Base-by-base conservation (phyloP, 2,329 filamentous ascomycete species). In the Fusarium brachygibbosum region DNA sequence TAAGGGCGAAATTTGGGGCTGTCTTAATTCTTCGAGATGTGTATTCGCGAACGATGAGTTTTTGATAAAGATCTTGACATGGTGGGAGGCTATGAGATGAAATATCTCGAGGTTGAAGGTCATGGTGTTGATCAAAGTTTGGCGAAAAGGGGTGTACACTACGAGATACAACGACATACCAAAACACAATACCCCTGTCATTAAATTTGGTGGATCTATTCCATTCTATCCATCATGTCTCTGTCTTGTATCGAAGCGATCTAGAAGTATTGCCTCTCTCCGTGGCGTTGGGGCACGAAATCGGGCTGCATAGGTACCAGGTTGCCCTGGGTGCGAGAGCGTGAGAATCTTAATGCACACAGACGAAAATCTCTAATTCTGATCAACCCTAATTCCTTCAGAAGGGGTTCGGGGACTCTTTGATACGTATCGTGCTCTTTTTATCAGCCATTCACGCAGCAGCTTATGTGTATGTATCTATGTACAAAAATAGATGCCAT, bases 101-200 rank as follows among this genome's bases (percentile, higher is more conserved):
- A 35, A 38, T 56, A 67, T 70, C 31, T 25, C 32, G 48, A 58
- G 32, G 28, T 41, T 45, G n/a, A 29, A n/a, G 4, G 21, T 14
- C 13, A 31, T 58, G 38, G 44, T 48, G 49, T 69, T 63, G 49
- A n/a, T 29, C 23, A 31, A 42, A 34, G 29, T 37, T 52, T 32
- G 31, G 29, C 11, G 10, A 29, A 46, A 41, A 19, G 19, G 37
- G 38, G n/a, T 41, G 23, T 51, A 54, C 46, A 54, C 42, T 62
- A 58, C 34, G 21, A 54, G 34, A 37, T 50, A 23, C 25, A 32
- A 42, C 41, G 29, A 46, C 28, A 34, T 29, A 16, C 19, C 50
- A 31, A 50, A 53, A 32, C n/a, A 41, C 32, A 55, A 52, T 41
- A 3, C 14, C 21, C 7, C 32, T 21, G 19, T n/a, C 6, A 48